phyloP scores from a whole-genome alignment of 306 rosid genomes.

The Begonia loranthoides region DNA sequence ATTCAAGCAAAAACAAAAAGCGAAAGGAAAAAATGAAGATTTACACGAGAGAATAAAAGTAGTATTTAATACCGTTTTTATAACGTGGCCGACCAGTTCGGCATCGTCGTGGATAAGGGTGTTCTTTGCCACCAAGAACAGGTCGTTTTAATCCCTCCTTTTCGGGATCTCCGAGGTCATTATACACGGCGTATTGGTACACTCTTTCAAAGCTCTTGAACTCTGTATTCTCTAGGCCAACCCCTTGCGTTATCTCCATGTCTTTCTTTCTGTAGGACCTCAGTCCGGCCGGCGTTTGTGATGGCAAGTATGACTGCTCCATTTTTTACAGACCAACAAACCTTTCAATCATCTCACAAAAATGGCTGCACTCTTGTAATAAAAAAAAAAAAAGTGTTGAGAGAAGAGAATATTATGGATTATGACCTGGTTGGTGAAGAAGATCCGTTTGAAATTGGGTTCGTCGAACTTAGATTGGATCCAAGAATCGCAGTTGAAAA shows the following conservation, averaged over 20 bases:
- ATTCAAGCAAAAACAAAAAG: too few species aligned
- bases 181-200: slow-evolving; percentile 37
- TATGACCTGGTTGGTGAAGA: slow-evolving; percentile 60
- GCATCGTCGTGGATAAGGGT: slow-evolving; percentile 22
- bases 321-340: background rate
- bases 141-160: slow-evolving; percentile 12
- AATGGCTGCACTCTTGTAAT: too few species aligned
- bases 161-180: slow-evolving; percentile 34
- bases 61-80: slow-evolving; percentile 7
- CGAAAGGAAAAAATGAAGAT: too few species aligned
- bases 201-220: slow-evolving; percentile 23
- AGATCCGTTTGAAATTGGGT: slow-evolving; percentile 33
- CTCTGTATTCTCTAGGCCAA: slow-evolving; percentile 18
- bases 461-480: slow-evolving; percentile 43
- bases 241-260: slow-evolving; percentile 21
- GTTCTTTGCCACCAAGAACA: slow-evolving; percentile 13
- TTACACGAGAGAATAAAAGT: too few species aligned
- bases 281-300: slow-evolving; percentile 25
- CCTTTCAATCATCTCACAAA: background rate
- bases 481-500: slow-evolving; percentile 53
- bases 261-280: slow-evolving; percentile 27
- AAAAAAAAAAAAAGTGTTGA: too few species aligned
- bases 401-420: too few species aligned
- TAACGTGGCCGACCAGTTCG: slow-evolving; percentile 18
- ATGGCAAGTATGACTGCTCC: slow-evolving; percentile 33